Evolutionary conservation across 2,329 filamentous ascomycete species (phyloP).

Genomic region (Thielaviopsis populi): DNA sequence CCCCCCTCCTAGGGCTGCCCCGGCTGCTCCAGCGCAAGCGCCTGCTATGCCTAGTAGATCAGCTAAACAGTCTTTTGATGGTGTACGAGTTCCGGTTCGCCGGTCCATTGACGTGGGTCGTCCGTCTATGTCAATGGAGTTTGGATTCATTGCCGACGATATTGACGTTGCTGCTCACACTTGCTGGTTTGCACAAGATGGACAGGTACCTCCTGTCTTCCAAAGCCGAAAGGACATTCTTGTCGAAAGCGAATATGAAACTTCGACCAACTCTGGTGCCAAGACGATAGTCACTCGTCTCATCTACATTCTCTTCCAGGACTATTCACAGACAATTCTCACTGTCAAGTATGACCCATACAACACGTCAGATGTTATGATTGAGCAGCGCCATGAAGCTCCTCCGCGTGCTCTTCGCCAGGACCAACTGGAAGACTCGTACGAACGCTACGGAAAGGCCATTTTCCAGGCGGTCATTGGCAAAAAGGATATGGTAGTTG

Average conservation of each 20-base stretch:
- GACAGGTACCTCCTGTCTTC: conserved; percentile 64
- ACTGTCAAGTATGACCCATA: conserved; percentile 64
- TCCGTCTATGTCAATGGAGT: conserved; percentile 52
- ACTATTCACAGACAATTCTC: conserved; percentile 90
- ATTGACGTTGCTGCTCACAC: conserved; percentile 60
- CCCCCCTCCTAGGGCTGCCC: conserved; percentile 16
- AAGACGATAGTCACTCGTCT: conserved; percentile 61
- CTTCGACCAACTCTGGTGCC: conserved; percentile 51
- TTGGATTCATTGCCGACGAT: conserved; percentile 76
- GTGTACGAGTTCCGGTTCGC: conserved; percentile 33
- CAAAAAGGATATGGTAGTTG: conserved; percentile 67
- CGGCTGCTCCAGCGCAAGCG: conserved; percentile 22
- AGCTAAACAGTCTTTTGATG: conserved; percentile 48
- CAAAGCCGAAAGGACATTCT: conserved; percentile 72
- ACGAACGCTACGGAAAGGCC: conserved; percentile 63
- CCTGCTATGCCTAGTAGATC: conserved; percentile 20
- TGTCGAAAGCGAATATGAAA: conserved; percentile 67
- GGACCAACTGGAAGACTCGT: conserved; percentile 80
- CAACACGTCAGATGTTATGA: conserved; percentile 53
- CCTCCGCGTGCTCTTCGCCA: conserved; percentile 73
- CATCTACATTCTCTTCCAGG: conserved; percentile 77
- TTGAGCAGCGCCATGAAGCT: conserved; percentile 76
- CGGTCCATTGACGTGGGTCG: conserved; percentile 62
- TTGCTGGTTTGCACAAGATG: conserved; percentile 77
- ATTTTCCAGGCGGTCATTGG: conserved; percentile 55